phyloP scores from a whole-genome alignment of 2,329 filamentous ascomycete species.

The Penicillium sp. region DNA sequence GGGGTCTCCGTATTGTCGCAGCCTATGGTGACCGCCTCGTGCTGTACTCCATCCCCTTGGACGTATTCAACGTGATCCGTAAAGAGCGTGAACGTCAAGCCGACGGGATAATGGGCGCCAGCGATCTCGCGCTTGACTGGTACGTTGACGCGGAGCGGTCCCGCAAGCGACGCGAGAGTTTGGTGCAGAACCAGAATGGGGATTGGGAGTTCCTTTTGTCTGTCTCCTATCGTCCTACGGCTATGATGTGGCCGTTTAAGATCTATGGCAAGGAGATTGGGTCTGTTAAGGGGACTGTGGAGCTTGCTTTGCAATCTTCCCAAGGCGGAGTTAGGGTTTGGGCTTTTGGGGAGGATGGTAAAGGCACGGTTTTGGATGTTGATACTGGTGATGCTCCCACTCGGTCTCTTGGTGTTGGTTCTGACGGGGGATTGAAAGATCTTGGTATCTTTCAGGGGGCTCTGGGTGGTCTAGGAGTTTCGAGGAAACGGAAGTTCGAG shows the following conservation, averaged over 20 bases:
- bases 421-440: constrained; percentile 29
- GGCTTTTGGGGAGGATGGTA: constrained; percentile 49
- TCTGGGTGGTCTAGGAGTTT: neutral
- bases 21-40: constrained; percentile 54
- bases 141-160: constrained; percentile 31
- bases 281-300: constrained; percentile 46
- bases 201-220: constrained; percentile 44
- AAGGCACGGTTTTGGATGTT: constrained; percentile 50
- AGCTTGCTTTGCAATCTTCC: constrained; percentile 49
- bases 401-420: constrained; percentile 7
- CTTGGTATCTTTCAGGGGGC: constrained; percentile 15
- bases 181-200: constrained; percentile 35
- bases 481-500: constrained; percentile 30
- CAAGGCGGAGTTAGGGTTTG: constrained; percentile 49
- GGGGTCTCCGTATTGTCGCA: constrained; percentile 59
- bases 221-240: constrained; percentile 35
- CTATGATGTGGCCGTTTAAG: constrained; percentile 49
- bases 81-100: constrained; percentile 34
- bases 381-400: constrained; percentile 30
- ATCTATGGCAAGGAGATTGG: constrained; percentile 53
- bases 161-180: constrained; percentile 29
- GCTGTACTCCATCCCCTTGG: constrained; percentile 60
- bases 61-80: constrained; percentile 49
- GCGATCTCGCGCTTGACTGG: constrained; percentile 34
- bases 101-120: constrained; percentile 35